Evolutionary conservation across 805 yeast species (phyloP).

Genomic region (Suhomyces kilbournensis): DNA sequence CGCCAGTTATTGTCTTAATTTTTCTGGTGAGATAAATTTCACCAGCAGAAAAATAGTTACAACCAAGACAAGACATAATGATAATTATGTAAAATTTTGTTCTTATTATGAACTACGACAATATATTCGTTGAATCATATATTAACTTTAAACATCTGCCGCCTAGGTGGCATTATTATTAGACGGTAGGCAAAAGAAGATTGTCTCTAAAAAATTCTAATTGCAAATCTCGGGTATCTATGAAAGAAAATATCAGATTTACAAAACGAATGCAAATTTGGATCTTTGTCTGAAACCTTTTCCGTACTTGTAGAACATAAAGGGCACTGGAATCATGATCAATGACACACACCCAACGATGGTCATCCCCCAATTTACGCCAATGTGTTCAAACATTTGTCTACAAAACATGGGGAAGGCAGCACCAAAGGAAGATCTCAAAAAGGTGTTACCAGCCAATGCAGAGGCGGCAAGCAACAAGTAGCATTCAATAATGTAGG

Average conservation of each 20-base stretch:
- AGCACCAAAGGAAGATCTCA: constrained; percentile 58
- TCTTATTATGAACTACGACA: not conserved
- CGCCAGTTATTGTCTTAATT: not conserved
- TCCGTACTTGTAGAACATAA: constrained; percentile 51
- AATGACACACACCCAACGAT: constrained; percentile 52
- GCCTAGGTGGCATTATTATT: not conserved
- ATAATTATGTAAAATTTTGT: not conserved
- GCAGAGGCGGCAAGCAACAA: constrained; percentile 60
- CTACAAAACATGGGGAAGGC: constrained; percentile 59
- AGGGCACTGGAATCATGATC: constrained; percentile 55
- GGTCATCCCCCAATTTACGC: constrained; percentile 54
- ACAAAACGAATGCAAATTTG: constrained; percentile 14
- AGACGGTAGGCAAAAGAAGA: not conserved
- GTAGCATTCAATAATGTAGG: constrained; percentile 61
- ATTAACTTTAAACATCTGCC: not conserved
- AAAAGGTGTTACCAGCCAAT: constrained; percentile 60
- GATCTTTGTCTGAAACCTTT: constrained; percentile 15
- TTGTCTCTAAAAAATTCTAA: not conserved
- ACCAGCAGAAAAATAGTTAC: not conserved
- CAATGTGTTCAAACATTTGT: constrained; percentile 49
- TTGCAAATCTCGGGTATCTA: not conserved
- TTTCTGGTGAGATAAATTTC: not conserved
- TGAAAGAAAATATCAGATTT: not conserved
- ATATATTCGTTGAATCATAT: no score
- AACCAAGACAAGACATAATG: not conserved